Percentiles rank a stretch among this genome's conserved stretches.
These are phyloP conservation scores for Athelia sp. DNA, from an alignment of 1,284 basidiomycete genomes.

Conservation along the genomic window DNA sequence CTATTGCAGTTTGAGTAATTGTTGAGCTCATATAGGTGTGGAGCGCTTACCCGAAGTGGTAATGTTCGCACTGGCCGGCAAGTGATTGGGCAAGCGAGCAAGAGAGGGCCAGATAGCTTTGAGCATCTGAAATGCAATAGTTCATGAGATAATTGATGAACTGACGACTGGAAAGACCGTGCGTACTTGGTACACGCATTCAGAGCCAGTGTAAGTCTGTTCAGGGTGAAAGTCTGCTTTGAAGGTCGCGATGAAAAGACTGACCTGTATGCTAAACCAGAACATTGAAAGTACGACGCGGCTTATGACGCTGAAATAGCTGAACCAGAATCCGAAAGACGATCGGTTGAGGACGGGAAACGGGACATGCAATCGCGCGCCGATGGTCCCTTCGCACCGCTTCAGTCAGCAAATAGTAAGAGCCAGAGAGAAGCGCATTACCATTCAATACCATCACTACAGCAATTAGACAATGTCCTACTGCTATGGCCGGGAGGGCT, in stretches of 20 bases:
- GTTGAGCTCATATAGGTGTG: background rate
- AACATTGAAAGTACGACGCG: slow-evolving; percentile 72
- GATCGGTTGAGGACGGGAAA: slow-evolving; percentile 75
- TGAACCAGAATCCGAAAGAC: slow-evolving; percentile 78
- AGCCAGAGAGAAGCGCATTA: background rate
- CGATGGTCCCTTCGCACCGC: slow-evolving; percentile 37
- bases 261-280: slow-evolving; percentile 64
- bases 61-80: slow-evolving; percentile 55
- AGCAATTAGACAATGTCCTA: slow-evolving; percentile 56
- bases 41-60: slow-evolving; percentile 47
- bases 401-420: background rate
- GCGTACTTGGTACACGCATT: slow-evolving; percentile 53
- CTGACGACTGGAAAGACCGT: background rate
- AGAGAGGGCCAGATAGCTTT: slow-evolving; percentile 77
- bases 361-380: slow-evolving; percentile 61
- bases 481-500: slow-evolving; percentile 57
- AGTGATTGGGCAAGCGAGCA: slow-evolving; percentile 55
- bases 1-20: slow-evolving; percentile 17
- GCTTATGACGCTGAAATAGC: slow-evolving; percentile 72
- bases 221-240: slow-evolving; percentile 8
- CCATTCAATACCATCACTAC: slow-evolving; percentile 62
- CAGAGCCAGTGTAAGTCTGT: slow-evolving; percentile 58
- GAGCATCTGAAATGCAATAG: slow-evolving; percentile 42
- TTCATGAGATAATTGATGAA: background rate
- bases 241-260: background rate